A percentile compares a stretch with the other conserved stretches of the same genome.
Conservation (phyloP, 192 early-diverging fungal genomes). For the Gryganskiella cystojenkinii region DNA sequence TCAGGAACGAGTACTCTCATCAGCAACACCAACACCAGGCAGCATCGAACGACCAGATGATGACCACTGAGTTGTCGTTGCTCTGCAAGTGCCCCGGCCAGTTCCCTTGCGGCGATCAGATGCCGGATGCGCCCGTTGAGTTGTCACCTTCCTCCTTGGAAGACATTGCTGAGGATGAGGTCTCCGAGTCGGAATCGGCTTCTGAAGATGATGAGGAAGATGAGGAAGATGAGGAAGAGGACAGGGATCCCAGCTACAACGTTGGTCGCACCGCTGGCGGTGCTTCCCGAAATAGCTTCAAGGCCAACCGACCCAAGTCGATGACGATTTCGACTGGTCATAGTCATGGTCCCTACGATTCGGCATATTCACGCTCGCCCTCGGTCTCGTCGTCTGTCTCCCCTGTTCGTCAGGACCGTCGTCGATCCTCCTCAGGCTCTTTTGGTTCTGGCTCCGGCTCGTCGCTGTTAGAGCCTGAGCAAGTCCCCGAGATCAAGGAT, state of each 20-base stretch:
- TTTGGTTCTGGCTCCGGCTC: conserved; percentile 2
- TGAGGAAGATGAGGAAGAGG: conserved; percentile 1
- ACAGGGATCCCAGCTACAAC: conserved; percentile 23
- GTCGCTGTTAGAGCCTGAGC: conserved; percentile 30
- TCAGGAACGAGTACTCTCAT: conserved; percentile 15
- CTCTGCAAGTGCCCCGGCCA: conserved; percentile 50
- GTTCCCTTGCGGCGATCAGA: conserved; percentile 41
- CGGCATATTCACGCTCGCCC: conserved; percentile 15
- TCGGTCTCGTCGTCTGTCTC: background rate
- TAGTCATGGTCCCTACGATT: conserved; percentile 24
- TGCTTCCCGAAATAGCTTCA: conserved; percentile 1
- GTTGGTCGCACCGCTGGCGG: background rate
- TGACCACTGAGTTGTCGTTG: conserved; percentile 38
- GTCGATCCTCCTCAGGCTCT: conserved; percentile 37
- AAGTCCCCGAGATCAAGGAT: conserved; percentile 39
- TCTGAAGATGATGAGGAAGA: conserved; percentile 28
- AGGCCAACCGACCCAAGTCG: conserved; percentile 14
- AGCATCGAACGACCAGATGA: conserved; percentile 1
- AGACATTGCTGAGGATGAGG: conserved; percentile 23
- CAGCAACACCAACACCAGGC: too few relatives aligned
- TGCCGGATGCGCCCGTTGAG: background rate
- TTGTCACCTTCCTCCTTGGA: background rate
- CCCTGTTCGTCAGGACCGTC: conserved; percentile 43
- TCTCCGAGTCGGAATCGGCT: conserved; percentile 28
- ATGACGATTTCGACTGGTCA: conserved; percentile 16